These are phyloP conservation scores for Fusarium pseudonygamai DNA, from an alignment of 2,329 filamentous ascomycete genomes.

Conservation along the genomic window DNA sequence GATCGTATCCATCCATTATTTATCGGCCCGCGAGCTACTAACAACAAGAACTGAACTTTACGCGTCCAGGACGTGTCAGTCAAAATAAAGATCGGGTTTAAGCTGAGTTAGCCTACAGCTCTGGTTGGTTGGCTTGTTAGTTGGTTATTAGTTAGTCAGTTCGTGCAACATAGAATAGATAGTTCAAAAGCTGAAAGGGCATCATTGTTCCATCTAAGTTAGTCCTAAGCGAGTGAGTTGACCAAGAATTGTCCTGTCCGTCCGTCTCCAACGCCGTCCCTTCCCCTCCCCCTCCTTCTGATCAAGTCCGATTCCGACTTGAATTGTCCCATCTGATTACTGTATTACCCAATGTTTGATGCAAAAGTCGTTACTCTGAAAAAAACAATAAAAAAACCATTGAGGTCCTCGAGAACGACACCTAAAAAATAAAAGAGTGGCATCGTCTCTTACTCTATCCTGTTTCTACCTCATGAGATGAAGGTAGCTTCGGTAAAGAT, in stretches of 20 bases:
- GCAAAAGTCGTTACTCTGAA: slow-evolving; percentile 34
- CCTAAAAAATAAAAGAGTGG: not conserved
- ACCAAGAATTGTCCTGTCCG: slow-evolving; percentile 36
- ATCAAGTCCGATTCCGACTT: slow-evolving; percentile 1
- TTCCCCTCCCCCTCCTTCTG: slow-evolving; percentile 20
- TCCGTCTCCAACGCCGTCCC: slow-evolving; percentile 45
- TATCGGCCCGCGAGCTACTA: slow-evolving; percentile 18
- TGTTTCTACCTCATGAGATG: slow-evolving; percentile 70
- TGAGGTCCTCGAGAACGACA: not conserved
- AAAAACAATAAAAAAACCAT: not conserved
- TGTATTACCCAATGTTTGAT: slow-evolving; percentile 43
- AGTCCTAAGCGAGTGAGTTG: slow-evolving; percentile 41
- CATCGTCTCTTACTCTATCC: not conserved
- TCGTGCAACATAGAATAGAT: not conserved
- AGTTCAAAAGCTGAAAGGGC: slow-evolving; percentile 28
- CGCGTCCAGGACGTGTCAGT: slow-evolving; percentile 19
- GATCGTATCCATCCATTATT: slow-evolving; percentile 17
- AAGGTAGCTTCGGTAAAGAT: slow-evolving; percentile 96
- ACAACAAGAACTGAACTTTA: slow-evolving; percentile 8
- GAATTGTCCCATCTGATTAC: slow-evolving; percentile 31
- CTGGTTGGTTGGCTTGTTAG: not conserved
- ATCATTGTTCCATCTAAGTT: slow-evolving; percentile 39
- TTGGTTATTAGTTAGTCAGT: not conserved
- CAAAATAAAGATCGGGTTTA: slow-evolving; percentile 7
- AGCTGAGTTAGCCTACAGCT: not conserved